A percentile compares a stretch with the other conserved stretches of the same genome.
These are phyloP conservation scores for Exophiala viscosa DNA, from an alignment of 2,329 filamentous ascomycete genomes.

Conservation along the genomic window DNA sequence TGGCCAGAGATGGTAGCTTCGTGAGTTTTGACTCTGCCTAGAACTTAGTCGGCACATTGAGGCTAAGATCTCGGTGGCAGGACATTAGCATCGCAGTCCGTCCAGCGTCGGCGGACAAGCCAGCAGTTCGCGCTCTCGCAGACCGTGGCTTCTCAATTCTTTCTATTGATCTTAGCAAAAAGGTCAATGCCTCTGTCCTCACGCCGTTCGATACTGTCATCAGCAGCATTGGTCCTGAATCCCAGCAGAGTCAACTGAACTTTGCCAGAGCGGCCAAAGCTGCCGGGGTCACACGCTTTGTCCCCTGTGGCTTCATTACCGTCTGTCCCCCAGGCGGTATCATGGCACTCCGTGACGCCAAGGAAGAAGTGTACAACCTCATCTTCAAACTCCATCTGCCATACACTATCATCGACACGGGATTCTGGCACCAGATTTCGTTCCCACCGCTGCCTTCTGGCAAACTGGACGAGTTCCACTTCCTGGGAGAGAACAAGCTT, in stretches of 20 bases:
- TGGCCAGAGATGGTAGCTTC: conserved; percentile 33
- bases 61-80: conserved; percentile 33
- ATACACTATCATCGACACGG: conserved; percentile 57
- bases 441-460: conserved; percentile 47
- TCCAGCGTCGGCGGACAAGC: conserved; percentile 47
- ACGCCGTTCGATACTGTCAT: conserved; percentile 46
- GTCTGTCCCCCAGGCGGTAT: conserved; percentile 45
- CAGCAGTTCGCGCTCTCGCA: conserved; percentile 40
- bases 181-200: conserved; percentile 44
- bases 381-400: conserved; percentile 48
- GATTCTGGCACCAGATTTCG: conserved; percentile 56
- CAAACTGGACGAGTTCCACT: conserved; percentile 41
- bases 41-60: not conserved
- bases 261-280: conserved; percentile 49
- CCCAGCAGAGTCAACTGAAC: conserved; percentile 42
- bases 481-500: conserved; percentile 33
- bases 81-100: conserved; percentile 49
- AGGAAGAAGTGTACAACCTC: conserved; percentile 51
- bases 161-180: conserved; percentile 41
- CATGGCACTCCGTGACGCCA: conserved; percentile 36
- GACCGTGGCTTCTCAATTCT: conserved; percentile 44
- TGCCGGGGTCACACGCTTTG: conserved; percentile 51
- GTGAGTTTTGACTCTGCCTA: conserved; percentile 17
- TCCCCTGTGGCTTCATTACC: conserved; percentile 51
- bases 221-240: conserved; percentile 37